Percentiles rank a stretch among this genome's conserved stretches.
Conservation (phyloP, 179 eudicot genomes). For the Heliamphora pulchella region DNA sequence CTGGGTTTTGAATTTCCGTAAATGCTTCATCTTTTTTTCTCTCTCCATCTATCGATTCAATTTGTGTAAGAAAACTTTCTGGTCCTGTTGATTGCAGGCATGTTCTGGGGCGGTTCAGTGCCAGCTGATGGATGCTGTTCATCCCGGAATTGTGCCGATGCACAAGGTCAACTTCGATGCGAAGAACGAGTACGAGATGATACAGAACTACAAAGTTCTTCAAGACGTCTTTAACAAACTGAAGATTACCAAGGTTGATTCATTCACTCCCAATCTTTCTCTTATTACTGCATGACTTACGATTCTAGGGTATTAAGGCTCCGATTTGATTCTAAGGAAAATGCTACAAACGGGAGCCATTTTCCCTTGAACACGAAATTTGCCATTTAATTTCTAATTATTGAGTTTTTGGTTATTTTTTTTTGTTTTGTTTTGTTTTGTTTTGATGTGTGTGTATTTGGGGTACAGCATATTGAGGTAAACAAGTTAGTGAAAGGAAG, state of each 20-base stretch:
- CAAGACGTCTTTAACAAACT: conserved; percentile 90
- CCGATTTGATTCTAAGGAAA: no score
- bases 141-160: conserved; percentile 88
- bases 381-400: neutral
- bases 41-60: neutral
- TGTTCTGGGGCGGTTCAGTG: conserved; percentile 88
- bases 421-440: neutral
- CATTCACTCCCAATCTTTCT: no score
- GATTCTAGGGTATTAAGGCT: no score
- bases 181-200: conserved; percentile 86
- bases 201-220: conserved; percentile 87
- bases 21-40: neutral
- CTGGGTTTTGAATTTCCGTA: neutral
- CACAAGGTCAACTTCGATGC: conserved; percentile 96
- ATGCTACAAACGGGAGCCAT: neutral
- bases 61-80: neutral
- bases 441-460: neutral
- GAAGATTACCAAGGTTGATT: conserved; percentile 64
- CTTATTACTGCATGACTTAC: no score
- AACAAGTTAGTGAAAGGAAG: conserved; percentile 60
- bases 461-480: conserved; percentile 57
- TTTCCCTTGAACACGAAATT: neutral
- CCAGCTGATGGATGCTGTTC: conserved; percentile 82
- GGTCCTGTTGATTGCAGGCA: conserved; percentile 37
- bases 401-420: neutral